Conservation (phyloP, 139 green algal genomes). For the Closterium sp. region DNA sequence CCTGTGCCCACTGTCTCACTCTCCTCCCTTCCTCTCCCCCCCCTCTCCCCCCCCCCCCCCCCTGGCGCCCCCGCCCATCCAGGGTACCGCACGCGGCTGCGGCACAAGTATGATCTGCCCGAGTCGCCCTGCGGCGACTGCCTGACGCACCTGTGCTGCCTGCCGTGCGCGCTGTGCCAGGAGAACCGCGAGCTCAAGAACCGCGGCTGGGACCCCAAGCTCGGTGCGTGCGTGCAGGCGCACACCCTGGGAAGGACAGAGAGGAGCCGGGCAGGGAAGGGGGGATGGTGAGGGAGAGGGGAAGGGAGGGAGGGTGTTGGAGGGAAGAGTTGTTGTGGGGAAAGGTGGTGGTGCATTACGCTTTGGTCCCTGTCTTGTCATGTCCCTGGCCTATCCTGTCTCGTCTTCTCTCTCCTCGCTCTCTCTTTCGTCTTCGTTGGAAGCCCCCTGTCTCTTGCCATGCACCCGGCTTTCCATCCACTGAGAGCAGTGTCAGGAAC, state of each 20-base stretch:
- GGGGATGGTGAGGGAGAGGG: background rate
- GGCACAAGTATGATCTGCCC: constrained; percentile 25
- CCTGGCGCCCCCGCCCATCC: too few relatives aligned
- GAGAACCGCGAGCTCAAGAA: constrained; percentile 45
- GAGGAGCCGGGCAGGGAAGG: too few relatives aligned
- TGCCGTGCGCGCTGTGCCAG: constrained; percentile 28
- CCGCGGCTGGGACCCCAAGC: too few relatives aligned
- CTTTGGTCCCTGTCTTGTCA: too few relatives aligned
- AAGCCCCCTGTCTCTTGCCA: too few relatives aligned
- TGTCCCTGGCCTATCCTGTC: background rate
- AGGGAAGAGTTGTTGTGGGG: background rate
- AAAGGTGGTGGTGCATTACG: background rate
- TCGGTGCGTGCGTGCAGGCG: too few relatives aligned
- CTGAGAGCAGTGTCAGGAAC: too few relatives aligned
- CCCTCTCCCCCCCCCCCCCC: background rate
- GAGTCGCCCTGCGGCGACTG: constrained; percentile 12
- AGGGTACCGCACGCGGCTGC: constrained; percentile 13
- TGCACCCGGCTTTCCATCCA: too few relatives aligned
- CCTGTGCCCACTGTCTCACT: too few relatives aligned
- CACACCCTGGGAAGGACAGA: too few relatives aligned
- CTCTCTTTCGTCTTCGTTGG: too few relatives aligned
- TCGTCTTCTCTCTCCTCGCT: background rate
- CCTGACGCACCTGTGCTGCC: constrained; percentile 17
- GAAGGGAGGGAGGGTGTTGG: background rate
- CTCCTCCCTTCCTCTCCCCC: too few relatives aligned